Percentiles rank a stretch among this genome's conserved stretches.
Conservation (phyloP, 495 filamentous ascomycete genomes). For the Neurospora sublineolata region DNA sequence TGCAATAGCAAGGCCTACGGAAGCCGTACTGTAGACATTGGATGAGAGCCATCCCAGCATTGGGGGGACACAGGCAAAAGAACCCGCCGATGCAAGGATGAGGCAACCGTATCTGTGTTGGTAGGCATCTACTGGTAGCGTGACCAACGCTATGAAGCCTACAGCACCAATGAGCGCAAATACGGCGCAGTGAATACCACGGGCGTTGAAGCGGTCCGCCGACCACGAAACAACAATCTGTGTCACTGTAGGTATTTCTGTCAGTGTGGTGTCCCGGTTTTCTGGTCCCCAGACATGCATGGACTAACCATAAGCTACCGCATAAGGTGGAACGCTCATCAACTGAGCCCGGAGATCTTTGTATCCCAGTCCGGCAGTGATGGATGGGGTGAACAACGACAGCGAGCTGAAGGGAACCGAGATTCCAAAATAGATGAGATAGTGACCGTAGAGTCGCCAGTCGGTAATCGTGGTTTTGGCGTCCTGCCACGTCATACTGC, state of each 20-base stretch:
- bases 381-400: slow-evolving; percentile 58
- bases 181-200: slow-evolving; percentile 46
- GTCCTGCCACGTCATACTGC: slow-evolving; percentile 49
- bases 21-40: slow-evolving; percentile 52
- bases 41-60: slow-evolving; percentile 59
- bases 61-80: slow-evolving; percentile 46
- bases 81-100: slow-evolving; percentile 52
- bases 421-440: slow-evolving; percentile 54
- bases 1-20: slow-evolving; percentile 56
- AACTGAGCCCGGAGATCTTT: slow-evolving; percentile 51
- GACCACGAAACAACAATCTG: slow-evolving; percentile 49
- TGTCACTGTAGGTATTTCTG: slow-evolving; percentile 18
- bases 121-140: slow-evolving; percentile 50
- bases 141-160: slow-evolving; percentile 54
- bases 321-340: slow-evolving; percentile 70
- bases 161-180: slow-evolving; percentile 50
- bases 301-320: slow-evolving; percentile 44
- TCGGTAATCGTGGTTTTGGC: slow-evolving; percentile 47
- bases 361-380: slow-evolving; percentile 56
- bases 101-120: slow-evolving; percentile 51
- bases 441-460: slow-evolving; percentile 53
- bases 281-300: neutral
- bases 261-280: neutral
- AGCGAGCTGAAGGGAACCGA: slow-evolving; percentile 57
- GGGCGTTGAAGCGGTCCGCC: slow-evolving; percentile 56